Evolutionary conservation across 139 green algal genomes (phyloP), one percentile per base, ranked within the genome.

Genomic region (Nannochloris sp.): DNA sequence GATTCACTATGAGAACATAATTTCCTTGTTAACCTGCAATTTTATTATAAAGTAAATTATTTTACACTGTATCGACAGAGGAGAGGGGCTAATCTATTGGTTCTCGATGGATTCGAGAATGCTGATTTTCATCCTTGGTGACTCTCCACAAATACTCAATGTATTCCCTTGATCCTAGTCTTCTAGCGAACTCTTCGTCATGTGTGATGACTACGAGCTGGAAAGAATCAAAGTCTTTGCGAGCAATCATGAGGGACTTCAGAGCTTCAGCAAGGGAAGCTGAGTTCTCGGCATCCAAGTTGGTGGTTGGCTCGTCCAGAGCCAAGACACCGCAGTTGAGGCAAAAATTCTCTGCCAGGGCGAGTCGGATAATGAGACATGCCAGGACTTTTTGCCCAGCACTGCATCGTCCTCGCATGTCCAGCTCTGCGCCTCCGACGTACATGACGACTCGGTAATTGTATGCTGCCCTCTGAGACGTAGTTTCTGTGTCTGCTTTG

Each of bases 191-290:
- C 25, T 73, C 50, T 71, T 98, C 92, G 66, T 99, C 93, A 69
- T 99, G 93, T 0, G 93, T 99, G 79, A 99, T 99, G 37, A 99
- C 87, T 17, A 99, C 86, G 23, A 98, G 85, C 82, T 99, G 93
- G 79, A 99, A 98, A 74, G 96, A 96, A 51, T 93, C 84, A 48
- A 68, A 87, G 6, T 76, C 83, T 6, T 62, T 20, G 5, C 94
- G 71, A 3, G 80, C 64, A 17, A 87, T 62, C 81, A 97, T 97
- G 63, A 87, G 71, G 8, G 70, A 56, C n/a, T 77, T 74, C 53
- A 95, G 78, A 29, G 89, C 84, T 40, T 88, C 80, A 1, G 92
- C 92, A 61, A 97, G 73, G 55, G 68, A 83, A 28, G 81, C 82
- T 2, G 79, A 66, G 66, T 95, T 87, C 9, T 67, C 84, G 6